Conservation (phyloP, 2,329 filamentous ascomycete species). For the Fusarium zealandicum region DNA sequence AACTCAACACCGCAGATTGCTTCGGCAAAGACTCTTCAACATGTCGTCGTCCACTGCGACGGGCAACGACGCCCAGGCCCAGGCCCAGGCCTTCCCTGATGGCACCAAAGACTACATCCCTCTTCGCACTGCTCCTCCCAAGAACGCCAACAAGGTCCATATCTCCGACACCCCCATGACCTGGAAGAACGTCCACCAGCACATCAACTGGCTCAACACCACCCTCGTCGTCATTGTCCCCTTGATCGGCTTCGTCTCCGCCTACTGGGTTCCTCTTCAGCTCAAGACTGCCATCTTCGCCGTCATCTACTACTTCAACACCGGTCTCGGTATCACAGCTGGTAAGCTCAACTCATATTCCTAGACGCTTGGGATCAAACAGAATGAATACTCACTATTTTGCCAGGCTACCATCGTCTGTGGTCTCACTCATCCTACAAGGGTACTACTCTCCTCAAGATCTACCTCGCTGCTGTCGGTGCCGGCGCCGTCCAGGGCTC, state of each 20-base stretch:
- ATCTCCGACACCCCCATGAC: conserved; percentile 86
- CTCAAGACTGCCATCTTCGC: conserved; percentile 77
- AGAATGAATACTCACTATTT: conserved; percentile 9
- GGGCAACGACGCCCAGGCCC: conserved; percentile 47
- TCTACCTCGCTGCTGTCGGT: conserved; percentile 82
- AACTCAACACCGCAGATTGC: conserved; percentile 5
- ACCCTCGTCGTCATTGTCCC: conserved; percentile 82
- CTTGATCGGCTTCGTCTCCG: conserved; percentile 72
- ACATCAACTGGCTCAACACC: conserved; percentile 93
- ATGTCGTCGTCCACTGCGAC: conserved; percentile 52
- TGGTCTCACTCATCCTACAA: conserved; percentile 90
- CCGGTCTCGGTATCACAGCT: conserved; percentile 80
- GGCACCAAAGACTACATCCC: conserved; percentile 65
- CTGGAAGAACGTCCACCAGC: conserved; percentile 84
- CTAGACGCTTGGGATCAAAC: neutral
- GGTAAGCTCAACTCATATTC: conserved; percentile 56
- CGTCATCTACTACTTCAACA: conserved; percentile 83
- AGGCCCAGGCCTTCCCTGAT: conserved; percentile 54
- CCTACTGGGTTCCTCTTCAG: conserved; percentile 80
- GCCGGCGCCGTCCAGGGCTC: conserved; percentile 86
- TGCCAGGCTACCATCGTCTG: conserved; percentile 65
- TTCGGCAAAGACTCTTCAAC: conserved; percentile 14
- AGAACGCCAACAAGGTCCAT: conserved; percentile 59
- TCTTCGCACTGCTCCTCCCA: conserved; percentile 45
- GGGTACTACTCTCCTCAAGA: conserved; percentile 75